Conservation (phyloP, 2,329 filamentous ascomycete species). For the Helminthosporium solani region DNA sequence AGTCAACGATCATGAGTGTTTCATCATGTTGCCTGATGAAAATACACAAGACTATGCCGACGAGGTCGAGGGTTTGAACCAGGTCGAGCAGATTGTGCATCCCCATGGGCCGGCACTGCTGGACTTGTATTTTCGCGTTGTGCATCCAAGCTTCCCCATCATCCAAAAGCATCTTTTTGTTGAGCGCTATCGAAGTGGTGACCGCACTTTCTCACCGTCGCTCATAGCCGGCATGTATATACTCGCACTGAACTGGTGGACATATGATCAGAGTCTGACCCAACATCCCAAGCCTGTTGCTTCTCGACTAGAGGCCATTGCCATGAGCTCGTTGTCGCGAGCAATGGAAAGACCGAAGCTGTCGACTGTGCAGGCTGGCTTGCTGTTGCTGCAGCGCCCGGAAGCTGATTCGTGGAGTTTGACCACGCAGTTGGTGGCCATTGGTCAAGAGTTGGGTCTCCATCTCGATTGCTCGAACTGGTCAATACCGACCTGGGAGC, state of each 20-base stretch:
- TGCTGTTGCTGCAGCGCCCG: slow-evolving; percentile 72
- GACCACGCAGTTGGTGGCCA: slow-evolving; percentile 83
- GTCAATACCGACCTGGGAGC: slow-evolving; percentile 88
- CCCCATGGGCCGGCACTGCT: slow-evolving; percentile 76
- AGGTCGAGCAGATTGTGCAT: slow-evolving; percentile 73
- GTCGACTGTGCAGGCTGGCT: slow-evolving; percentile 74
- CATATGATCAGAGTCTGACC: slow-evolving; percentile 67
- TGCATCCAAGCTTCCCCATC: slow-evolving; percentile 80
- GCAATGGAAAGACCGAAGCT: slow-evolving; percentile 81
- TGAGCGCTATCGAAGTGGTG: slow-evolving; percentile 72
- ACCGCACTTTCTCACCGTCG: slow-evolving; percentile 73
- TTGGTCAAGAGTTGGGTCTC: slow-evolving; percentile 82
- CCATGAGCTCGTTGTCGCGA: slow-evolving; percentile 70
- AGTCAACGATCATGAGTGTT: slow-evolving; percentile 75
- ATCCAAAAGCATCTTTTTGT: slow-evolving; percentile 78
- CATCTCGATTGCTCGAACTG: slow-evolving; percentile 84
- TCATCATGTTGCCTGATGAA: slow-evolving; percentile 75
- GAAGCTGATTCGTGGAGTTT: slow-evolving; percentile 80
- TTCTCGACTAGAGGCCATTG: slow-evolving; percentile 70
- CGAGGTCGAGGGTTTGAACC: slow-evolving; percentile 65
- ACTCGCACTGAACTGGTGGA: slow-evolving; percentile 85
- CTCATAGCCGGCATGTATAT: slow-evolving; percentile 81
- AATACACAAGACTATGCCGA: slow-evolving; percentile 71
- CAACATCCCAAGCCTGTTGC: slow-evolving; percentile 68
- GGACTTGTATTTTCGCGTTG: slow-evolving; percentile 76